Base-by-base conservation (phyloP, 2,329 filamentous ascomycete species). In the Fusarium coffeatum region DNA sequence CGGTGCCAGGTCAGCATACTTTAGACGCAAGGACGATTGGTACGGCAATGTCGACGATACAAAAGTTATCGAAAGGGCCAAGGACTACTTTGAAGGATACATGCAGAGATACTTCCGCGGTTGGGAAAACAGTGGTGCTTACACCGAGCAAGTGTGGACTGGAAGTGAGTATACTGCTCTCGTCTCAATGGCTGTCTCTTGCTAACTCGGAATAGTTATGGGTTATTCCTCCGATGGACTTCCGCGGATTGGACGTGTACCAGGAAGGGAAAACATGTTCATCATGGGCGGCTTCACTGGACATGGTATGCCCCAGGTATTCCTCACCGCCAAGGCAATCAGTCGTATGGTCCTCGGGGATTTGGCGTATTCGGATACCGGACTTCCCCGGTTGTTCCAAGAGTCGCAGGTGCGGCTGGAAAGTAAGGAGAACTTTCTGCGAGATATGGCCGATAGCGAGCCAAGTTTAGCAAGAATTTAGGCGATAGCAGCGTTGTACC, bases 251-350 rank as follows among this genome's bases (percentile, higher is more conserved):
- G 54, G 54, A 8, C 12, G 5, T 5, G 43, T 49, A 1, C 54
- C 54, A 0, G 10, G 30, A 1, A 27, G 42, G 2, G 32, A 59
- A 0, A 78, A 77, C 8, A 79, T 83, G 65, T 83, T 79, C 50
- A 76, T 86, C 23, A 72, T 83, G 20, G 83, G 80, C 0, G 85
- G 85, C 1, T 87, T 86, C 63, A 82, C 80, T 30, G 85, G 85
- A 0, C 84, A 86, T 59, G 85, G 85, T 2, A 87, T 87, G 84
- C 80, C 83, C 0, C 71, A 83, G 25, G 80, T 85, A 20, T 81
- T 82, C 22, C 74, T 83, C 0, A 73, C 78, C 8, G 79, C 22
- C 12, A 34, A 45, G 10, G 45, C 27, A 16, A 32, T 61, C 8
- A 37, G 54, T 7, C 30, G 30, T 7, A 45, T 59, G 23, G 28